Conservation (phyloP, 2,329 filamentous ascomycete species). For the Achaetomium macrosporum region DNA sequence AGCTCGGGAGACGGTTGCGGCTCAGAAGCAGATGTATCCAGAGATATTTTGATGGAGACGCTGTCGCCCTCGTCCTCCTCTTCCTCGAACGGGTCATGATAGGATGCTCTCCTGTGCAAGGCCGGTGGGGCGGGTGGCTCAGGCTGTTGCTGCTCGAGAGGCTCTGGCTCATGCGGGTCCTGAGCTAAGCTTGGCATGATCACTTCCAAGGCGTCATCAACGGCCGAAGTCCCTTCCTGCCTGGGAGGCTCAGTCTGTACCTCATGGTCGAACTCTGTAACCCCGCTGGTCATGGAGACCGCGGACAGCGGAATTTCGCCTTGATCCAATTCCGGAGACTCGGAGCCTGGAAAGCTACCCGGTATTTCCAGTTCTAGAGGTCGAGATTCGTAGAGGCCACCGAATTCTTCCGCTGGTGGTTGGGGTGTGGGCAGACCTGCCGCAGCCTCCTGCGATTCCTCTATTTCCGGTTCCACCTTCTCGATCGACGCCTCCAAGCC, state of each 20-base stretch:
- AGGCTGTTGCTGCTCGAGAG: slow-evolving; percentile 23
- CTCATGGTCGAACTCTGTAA: slow-evolving; percentile 69
- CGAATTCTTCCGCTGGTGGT: slow-evolving; percentile 8
- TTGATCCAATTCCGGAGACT: slow-evolving; percentile 31
- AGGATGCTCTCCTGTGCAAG: slow-evolving; percentile 35
- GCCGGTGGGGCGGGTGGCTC: slow-evolving; percentile 19
- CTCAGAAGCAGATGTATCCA: slow-evolving; percentile 28
- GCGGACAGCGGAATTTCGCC: slow-evolving; percentile 53
- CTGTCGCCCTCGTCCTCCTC: slow-evolving; percentile 34
- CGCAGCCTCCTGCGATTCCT: slow-evolving; percentile 16
- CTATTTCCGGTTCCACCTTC: slow-evolving; percentile 4
- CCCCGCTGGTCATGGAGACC: slow-evolving; percentile 52
- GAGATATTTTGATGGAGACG: slow-evolving; percentile 37
- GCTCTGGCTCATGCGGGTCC: slow-evolving; percentile 16
- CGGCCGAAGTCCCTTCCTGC: slow-evolving; percentile 19
- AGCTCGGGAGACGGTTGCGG: slow-evolving; percentile 23
- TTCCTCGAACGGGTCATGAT: slow-evolving; percentile 48
- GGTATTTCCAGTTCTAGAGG: slow-evolving; percentile 59
- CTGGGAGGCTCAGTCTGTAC: slow-evolving; percentile 54
- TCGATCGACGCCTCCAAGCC: slow-evolving; percentile 2
- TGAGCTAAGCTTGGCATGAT: slow-evolving; percentile 5
- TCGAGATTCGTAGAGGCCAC: slow-evolving; percentile 43
- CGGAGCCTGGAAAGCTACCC: slow-evolving; percentile 50
- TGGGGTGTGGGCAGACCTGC: slow-evolving; percentile 11
- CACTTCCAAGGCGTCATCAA: slow-evolving; percentile 17